phyloP scores from a whole-genome alignment of 139 green algal species.

The Asterochloris erici region DNA sequence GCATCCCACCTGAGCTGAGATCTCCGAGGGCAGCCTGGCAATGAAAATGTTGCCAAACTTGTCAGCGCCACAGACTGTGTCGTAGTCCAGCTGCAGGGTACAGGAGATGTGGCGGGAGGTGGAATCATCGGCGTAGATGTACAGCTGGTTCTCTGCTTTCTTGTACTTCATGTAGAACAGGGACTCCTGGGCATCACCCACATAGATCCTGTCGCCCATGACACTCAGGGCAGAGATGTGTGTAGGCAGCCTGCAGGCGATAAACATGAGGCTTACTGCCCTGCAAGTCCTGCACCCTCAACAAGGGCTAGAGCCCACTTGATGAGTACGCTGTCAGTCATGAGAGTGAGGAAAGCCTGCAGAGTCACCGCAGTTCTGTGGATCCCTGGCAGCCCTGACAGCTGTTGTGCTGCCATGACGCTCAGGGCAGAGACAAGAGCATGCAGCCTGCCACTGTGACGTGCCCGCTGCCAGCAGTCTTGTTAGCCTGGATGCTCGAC shows the following conservation, averaged over 20 bases:
- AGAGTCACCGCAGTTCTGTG: too few species aligned
- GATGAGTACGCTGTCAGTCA: too few species aligned
- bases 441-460: too few species aligned
- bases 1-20: conserved; percentile 67
- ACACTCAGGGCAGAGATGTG: conserved; percentile 63
- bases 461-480: too few species aligned
- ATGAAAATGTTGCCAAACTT: conserved; percentile 97
- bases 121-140: conserved; percentile 93
- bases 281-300: too few species aligned
- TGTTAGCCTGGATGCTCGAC: too few species aligned
- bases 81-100: conserved; percentile 88
- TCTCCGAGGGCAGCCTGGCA: conserved; percentile 76
- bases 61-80: conserved; percentile 89
- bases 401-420: too few species aligned
- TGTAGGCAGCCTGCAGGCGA: conserved; percentile 58
- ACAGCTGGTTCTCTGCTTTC: conserved; percentile 85
- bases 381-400: too few species aligned
- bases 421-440: too few species aligned
- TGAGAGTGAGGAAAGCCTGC: too few species aligned
- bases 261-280: neutral
- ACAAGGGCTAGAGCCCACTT: too few species aligned
- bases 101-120: conserved; percentile 78
- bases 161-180: conserved; percentile 89
- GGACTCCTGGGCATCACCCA: conserved; percentile 80
- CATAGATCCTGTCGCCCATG: conserved; percentile 80